Conservation (phyloP, 1,284 basidiomycete species). For the Anthracocystis panici-leucophaei region DNA sequence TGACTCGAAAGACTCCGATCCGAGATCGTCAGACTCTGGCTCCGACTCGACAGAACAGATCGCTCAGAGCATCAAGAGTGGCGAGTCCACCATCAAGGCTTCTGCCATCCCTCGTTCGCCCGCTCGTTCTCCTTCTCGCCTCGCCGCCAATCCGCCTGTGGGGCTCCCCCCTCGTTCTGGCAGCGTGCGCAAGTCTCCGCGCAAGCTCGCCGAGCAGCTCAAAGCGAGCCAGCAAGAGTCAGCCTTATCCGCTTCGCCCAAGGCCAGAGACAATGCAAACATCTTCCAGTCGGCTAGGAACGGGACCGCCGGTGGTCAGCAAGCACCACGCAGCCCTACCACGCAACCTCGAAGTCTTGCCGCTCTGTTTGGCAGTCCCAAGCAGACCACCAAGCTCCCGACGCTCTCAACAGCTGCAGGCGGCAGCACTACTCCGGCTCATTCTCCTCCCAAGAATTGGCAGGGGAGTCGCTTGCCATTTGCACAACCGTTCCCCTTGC, state of each 20-base stretch:
- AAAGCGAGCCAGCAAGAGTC: conserved; percentile 22
- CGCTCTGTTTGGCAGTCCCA: conserved; percentile 44
- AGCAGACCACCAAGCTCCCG: conserved; percentile 43
- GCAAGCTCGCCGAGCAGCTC: conserved; percentile 38
- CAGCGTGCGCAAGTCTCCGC: conserved; percentile 49
- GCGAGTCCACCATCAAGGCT: conserved; percentile 49
- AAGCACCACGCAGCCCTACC: conserved; percentile 31
- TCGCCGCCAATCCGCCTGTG: conserved; percentile 31
- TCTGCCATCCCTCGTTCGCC: conserved; percentile 50
- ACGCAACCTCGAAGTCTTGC: conserved; percentile 44
- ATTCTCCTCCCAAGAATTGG: conserved; percentile 50
- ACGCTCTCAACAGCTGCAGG: conserved; percentile 26
- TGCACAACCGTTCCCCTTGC: conserved; percentile 19
- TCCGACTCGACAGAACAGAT: conserved; percentile 44
- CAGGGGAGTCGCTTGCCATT: conserved; percentile 40
- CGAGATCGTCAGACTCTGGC: conserved; percentile 31
- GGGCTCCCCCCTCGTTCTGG: conserved; percentile 35
- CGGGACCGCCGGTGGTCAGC: conserved; percentile 1
- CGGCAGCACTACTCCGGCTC: conserved; percentile 42
- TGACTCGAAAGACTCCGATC: neutral
- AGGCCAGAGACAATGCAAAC: conserved; percentile 11
- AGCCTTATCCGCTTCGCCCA: conserved; percentile 23
- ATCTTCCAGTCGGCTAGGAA: conserved; percentile 23
- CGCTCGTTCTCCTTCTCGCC: conserved; percentile 39
- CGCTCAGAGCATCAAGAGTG: conserved; percentile 24